A percentile compares a stretch with the other conserved stretches of the same genome.
These are phyloP conservation scores for Xylaria palmicola DNA, from an alignment of 495 filamentous ascomycete species.

Conservation along the genomic window DNA sequence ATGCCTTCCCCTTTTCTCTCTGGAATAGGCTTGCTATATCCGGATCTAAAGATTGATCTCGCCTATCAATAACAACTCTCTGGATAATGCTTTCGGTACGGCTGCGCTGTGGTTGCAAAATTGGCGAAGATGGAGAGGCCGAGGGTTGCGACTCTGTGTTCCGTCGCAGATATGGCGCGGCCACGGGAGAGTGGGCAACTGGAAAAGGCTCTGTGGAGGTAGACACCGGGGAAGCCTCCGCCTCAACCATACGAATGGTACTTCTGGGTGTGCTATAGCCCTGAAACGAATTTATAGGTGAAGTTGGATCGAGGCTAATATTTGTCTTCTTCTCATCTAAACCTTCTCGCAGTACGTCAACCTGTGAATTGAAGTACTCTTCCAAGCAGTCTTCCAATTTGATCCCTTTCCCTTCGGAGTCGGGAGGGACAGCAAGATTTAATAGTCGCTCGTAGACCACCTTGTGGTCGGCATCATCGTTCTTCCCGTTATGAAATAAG, in stretches of 20 bases:
- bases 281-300: constrained; percentile 5
- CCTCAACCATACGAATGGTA: constrained; percentile 36
- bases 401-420: constrained; percentile 60
- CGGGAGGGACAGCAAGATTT: constrained; percentile 79
- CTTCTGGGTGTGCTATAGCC: constrained; percentile 21
- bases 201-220: background rate
- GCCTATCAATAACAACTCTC: constrained; percentile 42
- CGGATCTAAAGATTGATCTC: constrained; percentile 31
- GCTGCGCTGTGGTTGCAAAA: constrained; percentile 28
- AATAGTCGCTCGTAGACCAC: constrained; percentile 87
- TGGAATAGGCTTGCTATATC: constrained; percentile 40
- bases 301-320: constrained; percentile 12
- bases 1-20: constrained; percentile 42
- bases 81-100: constrained; percentile 52
- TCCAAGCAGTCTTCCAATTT: constrained; percentile 89
- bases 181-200: constrained; percentile 8
- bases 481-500: constrained; percentile 87
- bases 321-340: constrained; percentile 53
- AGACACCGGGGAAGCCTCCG: constrained; percentile 29
- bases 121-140: constrained; percentile 20
- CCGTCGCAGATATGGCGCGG: constrained; percentile 14
- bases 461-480: constrained; percentile 84
- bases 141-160: constrained; percentile 16
- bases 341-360: constrained; percentile 80
- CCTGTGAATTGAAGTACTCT: constrained; percentile 89